These are phyloP conservation scores for Fusarium temperatum DNA, from an alignment of 2,329 filamentous ascomycete genomes.

Conservation along the genomic window DNA sequence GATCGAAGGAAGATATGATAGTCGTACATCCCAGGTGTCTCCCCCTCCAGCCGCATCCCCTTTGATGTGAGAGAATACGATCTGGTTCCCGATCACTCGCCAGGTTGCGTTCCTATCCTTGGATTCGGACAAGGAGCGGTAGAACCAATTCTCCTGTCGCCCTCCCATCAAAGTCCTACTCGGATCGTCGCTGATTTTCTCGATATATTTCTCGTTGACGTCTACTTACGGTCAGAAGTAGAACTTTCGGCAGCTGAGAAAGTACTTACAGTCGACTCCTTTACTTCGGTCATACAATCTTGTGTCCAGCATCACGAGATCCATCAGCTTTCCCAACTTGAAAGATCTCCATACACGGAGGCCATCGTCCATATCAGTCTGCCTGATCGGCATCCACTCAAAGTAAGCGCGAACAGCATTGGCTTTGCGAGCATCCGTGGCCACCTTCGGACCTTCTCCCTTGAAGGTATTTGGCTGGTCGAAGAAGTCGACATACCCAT, in stretches of 20 bases:
- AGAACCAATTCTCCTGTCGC: conserved; percentile 1
- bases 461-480: not conserved
- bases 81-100: not conserved
- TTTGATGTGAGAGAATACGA: not conserved
- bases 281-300: conserved; percentile 1
- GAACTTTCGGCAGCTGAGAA: fast-evolving
- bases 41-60: not conserved
- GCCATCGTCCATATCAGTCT: not conserved
- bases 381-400: conserved; percentile 4
- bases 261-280: not conserved
- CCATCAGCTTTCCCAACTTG: not conserved
- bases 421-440: not conserved
- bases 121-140: not conserved
- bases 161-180: not conserved
- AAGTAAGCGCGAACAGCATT: conserved; percentile 2
- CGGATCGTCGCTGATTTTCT: not conserved
- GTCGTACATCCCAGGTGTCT: not conserved
- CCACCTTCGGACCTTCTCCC: not conserved
- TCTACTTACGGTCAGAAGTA: not conserved
- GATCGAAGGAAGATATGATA: fast-evolving
- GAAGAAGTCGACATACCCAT: not conserved
- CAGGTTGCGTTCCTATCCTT: not conserved
- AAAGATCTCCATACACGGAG: not conserved
- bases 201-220: not conserved
- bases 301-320: not conserved